phyloP scores from a whole-genome alignment of 1,284 basidiomycete genomes.

The Marasmius tenuissimus region DNA sequence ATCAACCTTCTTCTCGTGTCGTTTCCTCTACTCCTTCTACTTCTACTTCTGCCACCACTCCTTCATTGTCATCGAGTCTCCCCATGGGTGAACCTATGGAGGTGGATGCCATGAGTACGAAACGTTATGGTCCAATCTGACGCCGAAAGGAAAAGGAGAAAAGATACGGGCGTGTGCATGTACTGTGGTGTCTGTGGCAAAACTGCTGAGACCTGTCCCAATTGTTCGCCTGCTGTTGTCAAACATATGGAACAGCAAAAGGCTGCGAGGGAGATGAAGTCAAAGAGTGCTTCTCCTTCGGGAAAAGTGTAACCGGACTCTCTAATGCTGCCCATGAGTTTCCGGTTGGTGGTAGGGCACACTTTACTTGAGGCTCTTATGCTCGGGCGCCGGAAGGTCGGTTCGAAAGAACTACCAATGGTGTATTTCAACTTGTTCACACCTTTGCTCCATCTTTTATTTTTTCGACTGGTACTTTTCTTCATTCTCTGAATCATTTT shows the following conservation, averaged over 20 bases:
- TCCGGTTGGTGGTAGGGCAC: conserved; percentile 26
- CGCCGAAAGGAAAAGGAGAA: conserved; percentile 24
- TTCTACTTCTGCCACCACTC: not conserved
- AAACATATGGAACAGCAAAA: no score
- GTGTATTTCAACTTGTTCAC: no score
- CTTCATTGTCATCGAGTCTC: not conserved
- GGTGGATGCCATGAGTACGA: not conserved
- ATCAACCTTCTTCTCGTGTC: not conserved
- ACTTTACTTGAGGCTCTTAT: no score
- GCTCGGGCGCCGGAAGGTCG: no score
- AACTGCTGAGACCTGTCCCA: conserved; percentile 24
- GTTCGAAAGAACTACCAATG: no score
- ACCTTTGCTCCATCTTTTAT: no score
- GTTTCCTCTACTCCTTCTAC: not conserved
- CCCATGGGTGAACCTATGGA: not conserved
- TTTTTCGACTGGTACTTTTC: no score
- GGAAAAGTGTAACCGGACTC: conserved; percentile 30
- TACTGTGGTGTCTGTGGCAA: conserved; percentile 30
- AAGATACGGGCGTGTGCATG: conserved; percentile 23
- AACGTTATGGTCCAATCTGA: conserved; percentile 14
- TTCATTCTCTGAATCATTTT: conserved; percentile 24
- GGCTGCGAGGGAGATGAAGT: no score
- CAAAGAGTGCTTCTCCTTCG: conserved; percentile 9
- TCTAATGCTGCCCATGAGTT: conserved; percentile 17
- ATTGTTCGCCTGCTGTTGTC: conserved; percentile 6